Evolutionary conservation across 305 asterid species (phyloP), one percentile per base, ranked within the genome.

Genomic region (Withania somnifera): DNA sequence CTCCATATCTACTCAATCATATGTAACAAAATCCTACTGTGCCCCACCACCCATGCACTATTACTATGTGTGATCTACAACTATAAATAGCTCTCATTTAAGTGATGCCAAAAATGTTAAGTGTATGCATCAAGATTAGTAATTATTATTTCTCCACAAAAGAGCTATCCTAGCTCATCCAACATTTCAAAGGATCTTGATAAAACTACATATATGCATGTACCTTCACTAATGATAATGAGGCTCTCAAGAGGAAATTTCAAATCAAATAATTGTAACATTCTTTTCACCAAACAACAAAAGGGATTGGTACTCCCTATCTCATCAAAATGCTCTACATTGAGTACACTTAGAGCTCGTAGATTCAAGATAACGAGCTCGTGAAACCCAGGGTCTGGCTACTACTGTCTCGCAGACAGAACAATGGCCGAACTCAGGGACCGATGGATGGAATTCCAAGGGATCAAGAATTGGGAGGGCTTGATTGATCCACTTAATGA

Each of bases 401-500:
- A 47, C 1, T 73, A 0, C 6, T 47, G 0, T 26, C 1, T 73
- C 0, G 10, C 0, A 1, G 60, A 42, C 0, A 73, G 5, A 73
- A 57, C 11, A 0, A 42, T 26, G 20, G 19, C 20, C 3, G 6
- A 42, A 89, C 3, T 88, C 8, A n/a, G 7, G 0, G 17, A 83
- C 0, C 82, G 83, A 2, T 94, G 99, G 98, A 92, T 82, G 98
- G 98, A 95, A 32, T 85, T 90, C n/a, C 99, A 95, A 79, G 98
- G 99, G 38, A 80, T 91, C 80, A 87, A 87, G 86, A 88, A 94
- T 52, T 95, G 98, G 98, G 97, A 95, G 30, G 99, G 98, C 0
- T 32, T 95, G 78, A 90, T 95, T 6, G 97, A 95, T 80, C 99
- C 99, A 1, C 97, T 95, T 4, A 94, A 95, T 79, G 89, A 94